These are phyloP conservation scores for Amanita inopinata DNA, from an alignment of 768 basidiomycete genomes.

Conservation along the genomic window DNA sequence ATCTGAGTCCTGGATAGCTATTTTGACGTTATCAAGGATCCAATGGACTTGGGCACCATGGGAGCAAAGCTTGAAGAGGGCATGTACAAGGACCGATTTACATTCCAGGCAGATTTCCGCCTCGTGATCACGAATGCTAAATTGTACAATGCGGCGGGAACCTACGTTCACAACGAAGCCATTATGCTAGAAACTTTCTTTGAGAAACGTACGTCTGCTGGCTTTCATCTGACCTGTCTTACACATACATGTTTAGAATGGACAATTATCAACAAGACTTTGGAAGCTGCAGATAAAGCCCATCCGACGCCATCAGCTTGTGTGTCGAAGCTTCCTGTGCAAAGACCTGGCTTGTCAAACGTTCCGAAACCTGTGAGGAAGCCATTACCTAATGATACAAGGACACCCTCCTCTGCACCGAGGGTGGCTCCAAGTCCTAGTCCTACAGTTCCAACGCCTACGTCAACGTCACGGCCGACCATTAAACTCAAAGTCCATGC, in stretches of 20 bases:
- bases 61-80: conserved; percentile 78
- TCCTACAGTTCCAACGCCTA: conserved; percentile 15
- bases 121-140: conserved; percentile 86
- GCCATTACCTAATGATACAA: conserved; percentile 8
- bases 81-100: conserved; percentile 75
- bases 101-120: conserved; percentile 78
- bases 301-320: conserved; percentile 19
- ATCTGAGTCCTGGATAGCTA: conserved; percentile 44
- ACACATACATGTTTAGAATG: conserved; percentile 49
- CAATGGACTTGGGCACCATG: conserved; percentile 93
- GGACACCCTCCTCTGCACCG: conserved; percentile 4
- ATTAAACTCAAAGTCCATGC: conserved; percentile 62
- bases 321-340: conserved; percentile 16
- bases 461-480: conserved; percentile 34
- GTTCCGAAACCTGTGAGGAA: conserved; percentile 30
- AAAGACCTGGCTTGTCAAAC: conserved; percentile 28
- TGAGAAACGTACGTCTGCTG: conserved; percentile 60
- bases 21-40: conserved; percentile 80
- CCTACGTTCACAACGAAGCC: conserved; percentile 68
- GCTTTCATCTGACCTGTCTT: neutral
- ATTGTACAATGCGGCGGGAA: conserved; percentile 67
- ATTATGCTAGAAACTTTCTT: conserved; percentile 71
- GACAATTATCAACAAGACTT: conserved; percentile 77
- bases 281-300: conserved; percentile 54
- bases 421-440: neutral